Percentiles rank a stretch among this genome's conserved stretches.
phyloP scores from a whole-genome alignment of 768 basidiomycete genomes.

The Rhodotorula babjevae region DNA sequence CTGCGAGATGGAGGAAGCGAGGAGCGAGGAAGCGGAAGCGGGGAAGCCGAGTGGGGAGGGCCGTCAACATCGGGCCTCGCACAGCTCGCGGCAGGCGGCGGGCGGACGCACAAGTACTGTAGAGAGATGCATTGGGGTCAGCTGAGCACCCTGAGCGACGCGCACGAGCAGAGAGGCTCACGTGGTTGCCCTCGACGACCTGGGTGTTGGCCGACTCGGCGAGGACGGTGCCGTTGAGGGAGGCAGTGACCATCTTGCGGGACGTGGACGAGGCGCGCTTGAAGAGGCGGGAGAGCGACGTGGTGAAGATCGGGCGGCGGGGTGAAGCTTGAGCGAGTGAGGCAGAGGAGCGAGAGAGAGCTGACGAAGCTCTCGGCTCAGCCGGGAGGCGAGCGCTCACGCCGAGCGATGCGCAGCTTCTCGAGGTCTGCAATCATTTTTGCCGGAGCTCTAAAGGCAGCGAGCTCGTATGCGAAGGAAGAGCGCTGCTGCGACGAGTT shows the following conservation, averaged over 20 bases:
- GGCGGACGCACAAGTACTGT: constrained; percentile 12
- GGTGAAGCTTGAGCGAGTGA: not conserved
- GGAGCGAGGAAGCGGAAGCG: too few relatives aligned
- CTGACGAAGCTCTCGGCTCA: too few relatives aligned
- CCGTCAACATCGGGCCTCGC: not conserved
- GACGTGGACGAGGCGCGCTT: not conserved
- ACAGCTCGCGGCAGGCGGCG: not conserved
- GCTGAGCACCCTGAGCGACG: not conserved
- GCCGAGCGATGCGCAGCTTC: too few relatives aligned
- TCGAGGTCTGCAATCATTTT: too few relatives aligned
- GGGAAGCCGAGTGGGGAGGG: not conserved
- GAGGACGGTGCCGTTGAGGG: constrained; percentile 54
- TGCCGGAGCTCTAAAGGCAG: too few relatives aligned
- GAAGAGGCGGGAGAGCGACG: not conserved
- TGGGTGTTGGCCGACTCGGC: constrained; percentile 59
- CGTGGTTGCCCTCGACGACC: constrained; percentile 48
- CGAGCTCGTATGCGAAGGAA: too few relatives aligned
- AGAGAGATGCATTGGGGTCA: rapidly evolving
- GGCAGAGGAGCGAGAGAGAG: not conserved
- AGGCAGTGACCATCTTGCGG: constrained; percentile 52
- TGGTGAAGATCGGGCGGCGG: not conserved
- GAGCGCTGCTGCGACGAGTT: too few relatives aligned
- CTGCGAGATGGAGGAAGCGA: constrained; percentile 50
- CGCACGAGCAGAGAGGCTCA: not conserved
- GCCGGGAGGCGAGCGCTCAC: not conserved